These are phyloP conservation scores for Trebouxia gelatinosa DNA, from an alignment of 163 green algal genomes.

Conservation along the genomic window DNA sequence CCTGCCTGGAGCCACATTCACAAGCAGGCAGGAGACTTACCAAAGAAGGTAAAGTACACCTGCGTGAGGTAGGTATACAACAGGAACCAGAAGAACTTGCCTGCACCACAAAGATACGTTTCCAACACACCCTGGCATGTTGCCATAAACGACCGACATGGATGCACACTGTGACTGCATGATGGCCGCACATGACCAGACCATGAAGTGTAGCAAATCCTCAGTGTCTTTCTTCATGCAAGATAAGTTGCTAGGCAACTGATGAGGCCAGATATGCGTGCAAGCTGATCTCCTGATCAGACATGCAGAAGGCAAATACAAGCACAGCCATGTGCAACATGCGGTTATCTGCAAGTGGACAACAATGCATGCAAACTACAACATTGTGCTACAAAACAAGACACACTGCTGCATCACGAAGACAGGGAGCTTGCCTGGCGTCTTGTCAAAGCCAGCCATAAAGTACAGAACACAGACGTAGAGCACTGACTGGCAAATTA, in stretches of 20 bases:
- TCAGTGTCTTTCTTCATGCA: background rate
- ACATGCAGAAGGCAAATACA: too few species aligned
- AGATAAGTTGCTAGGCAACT: background rate
- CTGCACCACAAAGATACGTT: conserved; percentile 5
- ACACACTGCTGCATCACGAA: too few species aligned
- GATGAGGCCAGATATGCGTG: background rate
- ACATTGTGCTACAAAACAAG: background rate
- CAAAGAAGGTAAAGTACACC: conserved; percentile 33
- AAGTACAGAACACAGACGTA: conserved; percentile 42
- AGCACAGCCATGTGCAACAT: too few species aligned
- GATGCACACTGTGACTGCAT: background rate
- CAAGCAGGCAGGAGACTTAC: too few species aligned
- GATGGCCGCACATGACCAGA: background rate
- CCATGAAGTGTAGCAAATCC: background rate
- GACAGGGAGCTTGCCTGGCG: conserved; percentile 14
- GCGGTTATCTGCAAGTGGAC: too few species aligned
- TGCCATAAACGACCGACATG: background rate
- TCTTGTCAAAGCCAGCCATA: conserved; percentile 30
- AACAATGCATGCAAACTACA: background rate
- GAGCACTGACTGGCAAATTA: conserved; percentile 29
- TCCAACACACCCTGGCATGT: background rate
- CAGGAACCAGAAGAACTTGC: conserved; percentile 39
- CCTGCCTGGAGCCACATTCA: too few species aligned
- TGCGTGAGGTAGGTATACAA: conserved; percentile 37
- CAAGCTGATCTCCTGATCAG: too few species aligned